Evolutionary conservation across 176 grass and related monocot genomes (phyloP).

Genomic region (Lolium multiflorum): DNA sequence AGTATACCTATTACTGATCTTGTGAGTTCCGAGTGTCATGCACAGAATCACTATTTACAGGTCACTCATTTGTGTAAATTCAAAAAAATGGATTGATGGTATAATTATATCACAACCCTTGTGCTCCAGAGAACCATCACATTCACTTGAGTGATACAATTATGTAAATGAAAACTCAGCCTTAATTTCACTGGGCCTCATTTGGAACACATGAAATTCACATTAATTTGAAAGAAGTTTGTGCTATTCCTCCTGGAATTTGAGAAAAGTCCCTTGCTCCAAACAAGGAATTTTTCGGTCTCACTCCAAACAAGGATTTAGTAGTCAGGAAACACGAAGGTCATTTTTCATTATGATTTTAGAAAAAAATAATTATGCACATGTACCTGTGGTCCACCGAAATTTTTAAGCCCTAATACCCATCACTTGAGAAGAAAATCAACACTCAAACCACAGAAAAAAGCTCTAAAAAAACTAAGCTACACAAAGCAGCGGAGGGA

Average conservation of each 20-base stretch:
- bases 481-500: neutral
- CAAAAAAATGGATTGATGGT: neutral
- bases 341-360: constrained; percentile 1
- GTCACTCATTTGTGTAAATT: neutral
- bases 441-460: neutral
- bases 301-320: neutral
- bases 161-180: neutral
- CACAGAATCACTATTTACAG: neutral
- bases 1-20: neutral
- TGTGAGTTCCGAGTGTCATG: neutral
- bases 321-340: neutral
- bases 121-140: neutral
- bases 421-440: neutral
- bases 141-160: neutral
- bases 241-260: neutral
- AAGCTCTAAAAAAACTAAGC: neutral
- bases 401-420: neutral
- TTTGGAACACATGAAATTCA: neutral
- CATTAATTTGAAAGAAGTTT: neutral
- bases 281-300: neutral
- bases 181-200: neutral
- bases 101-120: neutral
- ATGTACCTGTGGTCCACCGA: neutral
- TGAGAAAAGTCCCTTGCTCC: neutral
- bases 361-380: neutral